These are phyloP conservation scores for Aspergillus steynii DNA, from an alignment of 495 filamentous ascomycete genomes.

Conservation along the genomic window DNA sequence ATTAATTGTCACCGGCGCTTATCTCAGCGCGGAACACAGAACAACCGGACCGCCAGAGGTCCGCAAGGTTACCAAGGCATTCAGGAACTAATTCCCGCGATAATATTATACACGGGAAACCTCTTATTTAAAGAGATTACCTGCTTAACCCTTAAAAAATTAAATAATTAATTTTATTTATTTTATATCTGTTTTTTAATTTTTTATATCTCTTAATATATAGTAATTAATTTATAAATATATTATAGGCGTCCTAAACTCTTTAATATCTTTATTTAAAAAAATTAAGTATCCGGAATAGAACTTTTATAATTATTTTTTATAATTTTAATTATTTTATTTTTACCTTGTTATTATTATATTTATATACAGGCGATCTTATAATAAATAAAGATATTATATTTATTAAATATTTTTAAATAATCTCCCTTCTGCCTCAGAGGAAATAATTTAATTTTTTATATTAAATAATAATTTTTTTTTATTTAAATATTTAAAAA, in stretches of 20 bases:
- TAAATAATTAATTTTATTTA: too few relatives aligned
- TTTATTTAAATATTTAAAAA: background rate
- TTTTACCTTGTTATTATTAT: slow-evolving; percentile 10
- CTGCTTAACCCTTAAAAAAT: too few relatives aligned
- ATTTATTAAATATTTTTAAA: slow-evolving; percentile 5
- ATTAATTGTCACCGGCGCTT: too few relatives aligned
- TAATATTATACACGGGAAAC: too few relatives aligned
- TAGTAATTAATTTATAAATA: background rate
- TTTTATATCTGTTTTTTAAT: background rate
- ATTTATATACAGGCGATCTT: slow-evolving; percentile 11
- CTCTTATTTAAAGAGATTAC: too few relatives aligned
- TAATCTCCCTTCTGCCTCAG: background rate
- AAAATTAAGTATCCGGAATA: background rate
- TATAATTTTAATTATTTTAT: slow-evolving; percentile 2
- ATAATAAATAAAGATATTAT: slow-evolving; percentile 14
- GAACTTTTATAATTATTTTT: background rate
- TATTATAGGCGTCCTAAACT: background rate
- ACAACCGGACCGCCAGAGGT: too few relatives aligned
- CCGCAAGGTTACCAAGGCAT: too few relatives aligned
- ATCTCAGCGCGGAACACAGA: too few relatives aligned
- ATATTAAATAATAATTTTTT: background rate
- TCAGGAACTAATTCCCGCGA: too few relatives aligned
- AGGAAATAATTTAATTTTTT: slow-evolving; percentile 1
- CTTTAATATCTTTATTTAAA: background rate
- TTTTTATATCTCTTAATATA: slow-evolving; percentile 1